phyloP scores from a whole-genome alignment of 2,329 filamentous ascomycete species.

The Huntiella abstrusa region DNA sequence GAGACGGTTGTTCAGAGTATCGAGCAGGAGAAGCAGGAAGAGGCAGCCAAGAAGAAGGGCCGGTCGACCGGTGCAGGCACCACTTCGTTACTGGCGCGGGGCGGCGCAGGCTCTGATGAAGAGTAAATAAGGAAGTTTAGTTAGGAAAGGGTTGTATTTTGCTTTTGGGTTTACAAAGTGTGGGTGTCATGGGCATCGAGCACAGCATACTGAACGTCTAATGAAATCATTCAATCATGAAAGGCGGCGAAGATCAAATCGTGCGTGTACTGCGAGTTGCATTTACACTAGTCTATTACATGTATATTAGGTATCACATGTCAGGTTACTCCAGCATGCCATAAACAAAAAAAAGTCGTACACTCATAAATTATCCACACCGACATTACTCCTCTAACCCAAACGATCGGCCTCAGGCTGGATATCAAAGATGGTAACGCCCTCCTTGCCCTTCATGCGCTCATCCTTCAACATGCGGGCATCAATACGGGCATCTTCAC shows the following conservation, averaged over 20 bases:
- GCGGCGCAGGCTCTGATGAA: constrained; percentile 16
- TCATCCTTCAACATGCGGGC: constrained; percentile 88
- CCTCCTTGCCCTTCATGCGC: constrained; percentile 40
- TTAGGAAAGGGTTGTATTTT: background rate
- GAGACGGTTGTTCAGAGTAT: constrained; percentile 97
- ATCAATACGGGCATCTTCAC: constrained; percentile 75
- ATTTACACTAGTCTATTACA: too few species aligned
- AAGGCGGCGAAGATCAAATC: too few species aligned
- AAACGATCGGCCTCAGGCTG: constrained; percentile 56
- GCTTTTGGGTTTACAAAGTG: background rate
- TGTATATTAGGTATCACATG: too few species aligned
- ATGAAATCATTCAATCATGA: constrained; percentile 6
- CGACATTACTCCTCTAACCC: constrained; percentile 31
- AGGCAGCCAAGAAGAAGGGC: constrained; percentile 93
- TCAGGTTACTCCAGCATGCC: background rate
- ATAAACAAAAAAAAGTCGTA: constrained; percentile 6
- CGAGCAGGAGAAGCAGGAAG: constrained; percentile 97
- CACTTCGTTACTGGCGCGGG: constrained; percentile 56
- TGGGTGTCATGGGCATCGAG: constrained; percentile 13
- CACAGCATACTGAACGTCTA: constrained; percentile 9
- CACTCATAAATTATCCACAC: constrained; percentile 6
- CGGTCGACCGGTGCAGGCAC: constrained; percentile 49
- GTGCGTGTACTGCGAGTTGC: too few species aligned
- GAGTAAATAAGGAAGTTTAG: background rate
- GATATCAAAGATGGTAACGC: constrained; percentile 55